Percentiles rank a stretch among this genome's conserved stretches.
phyloP scores from a whole-genome alignment of 2,329 filamentous ascomycete species.

The Hymenoscyphus fraxineus region DNA sequence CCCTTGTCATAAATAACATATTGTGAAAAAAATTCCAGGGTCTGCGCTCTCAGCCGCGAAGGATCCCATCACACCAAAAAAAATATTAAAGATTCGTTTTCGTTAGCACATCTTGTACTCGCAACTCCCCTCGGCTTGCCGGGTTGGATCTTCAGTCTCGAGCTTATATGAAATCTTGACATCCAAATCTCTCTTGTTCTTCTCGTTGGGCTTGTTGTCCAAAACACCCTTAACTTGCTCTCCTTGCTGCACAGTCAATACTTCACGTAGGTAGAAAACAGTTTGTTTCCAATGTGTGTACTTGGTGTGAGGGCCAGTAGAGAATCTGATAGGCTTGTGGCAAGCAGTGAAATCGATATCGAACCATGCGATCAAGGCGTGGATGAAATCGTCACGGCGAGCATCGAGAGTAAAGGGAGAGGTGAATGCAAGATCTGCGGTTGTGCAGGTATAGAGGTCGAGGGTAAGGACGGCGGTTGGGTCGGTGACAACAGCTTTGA shows the following conservation, averaged over 20 bases:
- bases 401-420: constrained; percentile 71
- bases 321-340: constrained; percentile 97
- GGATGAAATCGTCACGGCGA: constrained; percentile 89
- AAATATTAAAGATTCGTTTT: constrained; percentile 2
- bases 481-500: constrained; percentile 95
- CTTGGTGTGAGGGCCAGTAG: constrained; percentile 94
- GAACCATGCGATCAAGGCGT: constrained; percentile 97
- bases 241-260: constrained; percentile 83
- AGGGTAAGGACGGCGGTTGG: constrained; percentile 80
- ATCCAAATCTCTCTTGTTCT: constrained; percentile 93
- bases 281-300: constrained; percentile 99
- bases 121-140: constrained; percentile 65
- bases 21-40: constrained; percentile 19
- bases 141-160: constrained; percentile 68
- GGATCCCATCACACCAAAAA: constrained; percentile 20
- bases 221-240: constrained; percentile 74
- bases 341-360: constrained; percentile 98
- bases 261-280: constrained; percentile 93
- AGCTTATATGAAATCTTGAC: constrained; percentile 82
- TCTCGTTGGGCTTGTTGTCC: constrained; percentile 81
- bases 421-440: constrained; percentile 78
- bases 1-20: background rate
- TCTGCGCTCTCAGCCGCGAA: constrained; percentile 36
- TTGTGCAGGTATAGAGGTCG: constrained; percentile 87
- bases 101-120: constrained; percentile 74